Evolutionary conservation across 768 basidiomycete genomes (phyloP), one percentile per base, ranked within the genome.

Genomic region (Panaeolus papilionaceus): DNA sequence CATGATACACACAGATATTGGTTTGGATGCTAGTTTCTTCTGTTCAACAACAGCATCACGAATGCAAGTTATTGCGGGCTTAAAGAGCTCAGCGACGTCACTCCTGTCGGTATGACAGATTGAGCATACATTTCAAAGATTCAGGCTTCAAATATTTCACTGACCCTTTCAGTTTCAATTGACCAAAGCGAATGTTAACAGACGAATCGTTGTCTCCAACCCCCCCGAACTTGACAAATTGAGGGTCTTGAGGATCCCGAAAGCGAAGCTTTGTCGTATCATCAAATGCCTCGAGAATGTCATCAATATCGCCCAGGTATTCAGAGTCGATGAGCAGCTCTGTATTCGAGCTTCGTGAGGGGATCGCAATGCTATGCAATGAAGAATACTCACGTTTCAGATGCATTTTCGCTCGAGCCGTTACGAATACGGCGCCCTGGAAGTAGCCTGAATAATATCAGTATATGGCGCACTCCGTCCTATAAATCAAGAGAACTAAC

Each of bases 361-460:
- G 18, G n/a, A n/a, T 18, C 1, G 45, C 16, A 47, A 47, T 10
- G 45, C 7, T 33, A 33, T 33, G 18, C 2, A 16, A 8, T 6
- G n/a, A 47, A 47, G 4, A 47, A 8, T 3, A 20, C 45, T 47
- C 45, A 68, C 67, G 23, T 61, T 61, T 61, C 0, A 68, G 14
- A 38, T 38, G 37, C 26, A 20, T 38, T 33, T 40, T 64, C 11
- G 64, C 67, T 23, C 58, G 44, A 18, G 64, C 38, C 3, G 78
- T 84, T 18, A 86, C 82, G 47, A 83, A 85, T 2, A 85, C 75
- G 0, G 86, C 84, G 9, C 86, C 86, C 67, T 81, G 79, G 42
- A 86, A 78, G 42, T 77, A 78, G 70, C 85, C 86, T 88, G 38
- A 8, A 40, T 40, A 10, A 14, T 14, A 40, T 40, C 39, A 71